Evolutionary conservation across 177 flowering plant genomes (phyloP), one percentile per base, ranked within the genome.

Genomic region (Vitis hybrid): DNA sequence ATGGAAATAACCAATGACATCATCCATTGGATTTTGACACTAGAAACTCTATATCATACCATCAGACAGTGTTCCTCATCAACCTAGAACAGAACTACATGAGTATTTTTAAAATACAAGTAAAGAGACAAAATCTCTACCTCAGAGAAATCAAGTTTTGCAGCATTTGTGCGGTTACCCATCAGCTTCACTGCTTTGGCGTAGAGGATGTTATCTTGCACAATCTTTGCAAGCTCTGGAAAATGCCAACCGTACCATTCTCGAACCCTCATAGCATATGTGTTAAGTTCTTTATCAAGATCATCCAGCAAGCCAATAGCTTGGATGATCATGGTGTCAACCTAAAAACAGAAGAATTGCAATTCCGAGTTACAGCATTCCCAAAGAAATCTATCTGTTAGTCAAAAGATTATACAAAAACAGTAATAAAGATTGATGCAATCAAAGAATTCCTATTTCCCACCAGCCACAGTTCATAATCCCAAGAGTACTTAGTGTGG

Each of bases 181-280:
- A 95, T 95, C 73, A 90, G 72, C 79, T 93, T 95, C 50, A 95
- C 98, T 15, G 86, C 59, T 82, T 88, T 93, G 12, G 99, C 97
- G 79, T 93, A 96, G 2, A 75, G 89, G 65, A 91, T 90, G 72
- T 90, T 92, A 77, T 96, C 99, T 68, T 81, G 89, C 15, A 96
- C 80, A 73, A 96, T 93, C 86, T 91, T 95, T 22, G 90, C 87
- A 72, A 95, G 97, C 79, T 95, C 98, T 1, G 97, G 99, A 78
- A 95, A 95, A 87, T 95, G 99, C 99, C 98, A 95, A 12, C 98
- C 98, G 74, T 96, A 93, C 99, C 99, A 93, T 80, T 95, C 99
- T 52, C 92, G 74, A 59, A 93, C 97, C 73, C 98, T 87, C 99
- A 96, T 96, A 14, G 97, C 98, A 79, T 91, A 92, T 6, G 97